A percentile compares a stretch with the other conserved stretches of the same genome.
Conservation (phyloP, 1,284 basidiomycete genomes). For the Fomitopsis palustris region DNA sequence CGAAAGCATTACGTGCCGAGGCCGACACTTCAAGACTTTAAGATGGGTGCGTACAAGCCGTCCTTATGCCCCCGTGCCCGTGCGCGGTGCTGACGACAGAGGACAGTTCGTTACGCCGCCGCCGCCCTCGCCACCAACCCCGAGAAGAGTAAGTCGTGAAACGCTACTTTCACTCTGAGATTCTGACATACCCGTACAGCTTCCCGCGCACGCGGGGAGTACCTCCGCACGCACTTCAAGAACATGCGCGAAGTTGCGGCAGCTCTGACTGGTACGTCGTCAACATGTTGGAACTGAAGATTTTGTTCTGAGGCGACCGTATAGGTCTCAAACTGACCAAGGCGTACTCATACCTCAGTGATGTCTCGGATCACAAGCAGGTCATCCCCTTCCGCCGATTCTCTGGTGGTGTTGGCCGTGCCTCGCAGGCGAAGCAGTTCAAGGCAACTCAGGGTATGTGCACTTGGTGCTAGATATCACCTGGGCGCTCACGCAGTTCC, state of each 20-base stretch:
- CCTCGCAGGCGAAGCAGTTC: constrained; percentile 97
- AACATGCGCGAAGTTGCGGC: constrained; percentile 98
- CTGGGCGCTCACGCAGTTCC: constrained; percentile 6
- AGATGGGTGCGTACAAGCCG: constrained; percentile 56
- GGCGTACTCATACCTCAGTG: constrained; percentile 92
- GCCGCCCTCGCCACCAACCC: constrained; percentile 84
- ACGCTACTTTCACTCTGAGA: constrained; percentile 4
- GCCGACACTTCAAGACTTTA: constrained; percentile 45
- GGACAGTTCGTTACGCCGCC: constrained; percentile 86
- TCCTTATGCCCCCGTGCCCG: constrained; percentile 12
- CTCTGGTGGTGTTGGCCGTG: constrained; percentile 95
- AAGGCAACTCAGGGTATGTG: constrained; percentile 90
- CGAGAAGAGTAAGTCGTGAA: constrained; percentile 76
- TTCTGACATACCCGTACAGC: constrained; percentile 41
- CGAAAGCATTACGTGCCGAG: constrained; percentile 21
- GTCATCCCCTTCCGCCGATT: constrained; percentile 97
- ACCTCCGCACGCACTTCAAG: constrained; percentile 99
- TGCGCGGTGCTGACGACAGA: constrained; percentile 14
- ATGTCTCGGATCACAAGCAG: constrained; percentile 97
- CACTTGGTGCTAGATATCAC: not conserved
- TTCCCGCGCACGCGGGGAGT: constrained; percentile 91
- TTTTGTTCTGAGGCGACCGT: constrained; percentile 11
- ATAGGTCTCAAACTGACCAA: constrained; percentile 92
- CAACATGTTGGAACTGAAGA: not conserved
- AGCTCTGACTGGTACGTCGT: constrained; percentile 72